Evolutionary conservation across 108 stramenopile genomes (phyloP).

Genomic region (Skeletonema costatum): DNA sequence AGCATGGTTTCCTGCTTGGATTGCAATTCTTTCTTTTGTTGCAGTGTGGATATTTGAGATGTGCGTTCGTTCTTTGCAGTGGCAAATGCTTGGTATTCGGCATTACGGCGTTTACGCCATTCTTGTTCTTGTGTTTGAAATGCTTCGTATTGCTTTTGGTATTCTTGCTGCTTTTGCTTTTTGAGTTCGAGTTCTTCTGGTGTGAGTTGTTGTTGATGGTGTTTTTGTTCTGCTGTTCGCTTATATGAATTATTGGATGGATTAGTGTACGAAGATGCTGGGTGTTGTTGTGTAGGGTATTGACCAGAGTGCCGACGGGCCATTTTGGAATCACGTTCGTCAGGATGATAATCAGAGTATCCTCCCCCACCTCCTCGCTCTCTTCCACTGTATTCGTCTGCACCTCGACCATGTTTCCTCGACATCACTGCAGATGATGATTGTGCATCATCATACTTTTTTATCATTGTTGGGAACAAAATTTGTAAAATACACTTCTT

Average conservation of each 20-base stretch:
- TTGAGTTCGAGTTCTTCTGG: slow-evolving; percentile 2
- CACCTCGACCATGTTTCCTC: neutral
- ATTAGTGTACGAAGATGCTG: neutral
- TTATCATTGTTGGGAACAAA: neutral
- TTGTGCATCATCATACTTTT: neutral
- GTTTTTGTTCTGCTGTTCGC: neutral
- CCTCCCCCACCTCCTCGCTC: neutral
- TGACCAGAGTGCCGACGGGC: neutral
- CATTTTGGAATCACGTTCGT: neutral
- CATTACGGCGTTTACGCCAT: slow-evolving; percentile 23
- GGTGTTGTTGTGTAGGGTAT: neutral
- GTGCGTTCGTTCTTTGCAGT: slow-evolving; percentile 5
- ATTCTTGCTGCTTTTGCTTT: slow-evolving; percentile 15
- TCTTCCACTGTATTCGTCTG: neutral
- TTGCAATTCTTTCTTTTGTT: slow-evolving; percentile 29
- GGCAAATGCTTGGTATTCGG: slow-evolving; percentile 15
- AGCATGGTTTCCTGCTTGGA: slow-evolving; percentile 24
- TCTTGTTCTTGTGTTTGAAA: slow-evolving; percentile 16
- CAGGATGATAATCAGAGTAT: neutral
- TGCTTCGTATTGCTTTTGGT: slow-evolving; percentile 3
- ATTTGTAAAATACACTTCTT: slow-evolving; percentile 30
- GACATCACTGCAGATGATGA: neutral
- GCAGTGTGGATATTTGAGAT: slow-evolving; percentile 20
- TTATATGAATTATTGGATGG: neutral
- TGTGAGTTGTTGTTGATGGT: neutral